Evolutionary conservation across 2,329 filamentous ascomycete genomes (phyloP).

Genomic region (Trichoderma harzianum): DNA sequence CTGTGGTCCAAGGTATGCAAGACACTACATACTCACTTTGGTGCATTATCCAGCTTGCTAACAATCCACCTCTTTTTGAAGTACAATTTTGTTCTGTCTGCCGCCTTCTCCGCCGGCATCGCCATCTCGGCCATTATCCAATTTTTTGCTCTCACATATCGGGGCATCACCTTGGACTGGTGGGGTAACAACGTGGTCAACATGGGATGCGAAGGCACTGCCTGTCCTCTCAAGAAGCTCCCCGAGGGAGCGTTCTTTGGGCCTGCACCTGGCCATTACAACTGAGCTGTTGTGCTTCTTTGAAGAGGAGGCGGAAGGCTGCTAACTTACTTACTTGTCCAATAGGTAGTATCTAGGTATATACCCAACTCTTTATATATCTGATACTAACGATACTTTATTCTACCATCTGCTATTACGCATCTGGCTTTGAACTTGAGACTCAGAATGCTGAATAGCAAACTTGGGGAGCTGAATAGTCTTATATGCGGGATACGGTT

Average conservation of each 20-base stretch:
- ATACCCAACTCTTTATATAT: too few relatives aligned
- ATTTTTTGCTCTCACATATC: slow-evolving; percentile 40
- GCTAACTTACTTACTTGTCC: too few relatives aligned
- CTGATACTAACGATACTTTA: too few relatives aligned
- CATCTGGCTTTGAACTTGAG: too few relatives aligned
- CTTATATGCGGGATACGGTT: too few relatives aligned
- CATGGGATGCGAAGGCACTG: slow-evolving; percentile 24
- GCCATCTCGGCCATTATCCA: slow-evolving; percentile 42
- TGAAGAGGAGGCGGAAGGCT: too few relatives aligned
- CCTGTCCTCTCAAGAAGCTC: slow-evolving; percentile 22
- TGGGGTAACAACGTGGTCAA: slow-evolving; percentile 40
- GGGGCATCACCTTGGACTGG: slow-evolving; percentile 36
- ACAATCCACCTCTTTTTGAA: slow-evolving; percentile 25
- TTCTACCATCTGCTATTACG: too few relatives aligned
- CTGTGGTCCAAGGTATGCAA: slow-evolving; percentile 45
- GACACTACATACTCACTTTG: background rate
- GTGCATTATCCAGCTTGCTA: background rate
- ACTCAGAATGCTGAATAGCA: too few relatives aligned
- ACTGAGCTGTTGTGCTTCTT: background rate
- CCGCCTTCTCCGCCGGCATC: slow-evolving; percentile 41
- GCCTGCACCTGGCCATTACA: slow-evolving; percentile 19
- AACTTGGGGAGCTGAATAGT: too few relatives aligned
- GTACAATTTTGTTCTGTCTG: slow-evolving; percentile 46
- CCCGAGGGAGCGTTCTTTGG: slow-evolving; percentile 29
- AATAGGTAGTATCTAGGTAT: too few relatives aligned